Base-by-base conservation (phyloP, 129 eudicot species). In the Escallonia rubra region DNA sequence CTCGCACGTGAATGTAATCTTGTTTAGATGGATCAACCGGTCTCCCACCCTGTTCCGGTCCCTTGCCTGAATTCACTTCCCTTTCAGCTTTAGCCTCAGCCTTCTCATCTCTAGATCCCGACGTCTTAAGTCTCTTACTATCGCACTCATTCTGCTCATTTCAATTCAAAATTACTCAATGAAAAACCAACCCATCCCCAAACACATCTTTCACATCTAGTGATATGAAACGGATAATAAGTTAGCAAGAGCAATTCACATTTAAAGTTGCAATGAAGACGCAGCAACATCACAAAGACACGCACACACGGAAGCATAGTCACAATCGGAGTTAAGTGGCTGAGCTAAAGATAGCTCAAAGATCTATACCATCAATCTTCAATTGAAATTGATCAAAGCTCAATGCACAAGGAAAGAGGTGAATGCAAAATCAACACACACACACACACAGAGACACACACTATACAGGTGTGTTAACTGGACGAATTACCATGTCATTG, bases 1-100 rank as follows among this genome's bases (percentile, higher is more conserved):
- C 98, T 74, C 98, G 86, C 57, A 93, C 98, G 46, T 93, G 98
- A 52, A 93, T 93, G 70, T 86, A 93, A 77, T 93, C 98, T 74
- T 85, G 96, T 72, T 93, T 93, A 14, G 95, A 77, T 13, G 87
- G 90, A 15, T 93, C 96, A 44, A 83, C 38, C 39, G 82, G 81
- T 69, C 86, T 88, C 72, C 65, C 59, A 68, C 75, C 53, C 61
- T 71, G 69, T 60, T 86, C 95, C n/a, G 72, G 61, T 65, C 71
- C 72, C 75, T 86, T 85, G n/a, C 84, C 87, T 48, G 91, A 82
- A 71, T 76, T 88, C 57, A 63, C 80, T 73, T 85, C 97, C 10
- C 65, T 79, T 70, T 81, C 82, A 38, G 66, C 80, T 70, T 85
- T 83, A 1, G 72, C 70, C 50, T 86, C 91, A 2, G 76, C 63